Conservation (phyloP, 768 basidiomycete species). For the Russula virescens region DNA sequence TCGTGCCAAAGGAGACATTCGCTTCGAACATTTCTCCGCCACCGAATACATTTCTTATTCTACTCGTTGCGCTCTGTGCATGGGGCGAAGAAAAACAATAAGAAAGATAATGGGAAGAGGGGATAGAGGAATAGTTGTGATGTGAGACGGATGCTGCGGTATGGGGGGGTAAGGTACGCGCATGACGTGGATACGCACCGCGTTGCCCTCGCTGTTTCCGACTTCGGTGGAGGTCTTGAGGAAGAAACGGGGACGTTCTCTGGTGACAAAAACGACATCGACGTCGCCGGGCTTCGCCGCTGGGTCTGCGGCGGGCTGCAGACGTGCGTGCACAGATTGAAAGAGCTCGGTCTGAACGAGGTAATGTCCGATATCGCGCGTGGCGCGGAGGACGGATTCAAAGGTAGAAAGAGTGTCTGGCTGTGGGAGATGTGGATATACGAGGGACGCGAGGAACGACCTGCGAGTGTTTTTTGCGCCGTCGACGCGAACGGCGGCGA, state of each 20-base stretch:
- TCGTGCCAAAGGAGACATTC: constrained; percentile 77
- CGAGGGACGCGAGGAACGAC: constrained; percentile 75
- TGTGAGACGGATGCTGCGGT: not conserved
- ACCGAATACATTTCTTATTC: constrained; percentile 84
- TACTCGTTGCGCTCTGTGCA: constrained; percentile 70
- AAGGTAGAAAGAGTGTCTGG: constrained; percentile 37
- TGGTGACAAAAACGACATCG: constrained; percentile 73
- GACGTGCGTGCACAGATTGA: constrained; percentile 51
- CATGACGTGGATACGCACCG: constrained; percentile 49
- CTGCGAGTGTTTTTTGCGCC: constrained; percentile 69
- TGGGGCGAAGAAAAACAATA: too few species aligned
- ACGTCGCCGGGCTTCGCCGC: constrained; percentile 57
- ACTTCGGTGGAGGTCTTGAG: constrained; percentile 84
- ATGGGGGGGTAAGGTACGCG: too few species aligned
- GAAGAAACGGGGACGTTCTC: constrained; percentile 70
- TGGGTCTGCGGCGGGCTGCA: constrained; percentile 53
- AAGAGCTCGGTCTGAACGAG: constrained; percentile 79
- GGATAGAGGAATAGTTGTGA: constrained; percentile 14
- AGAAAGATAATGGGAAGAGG: constrained; percentile 1
- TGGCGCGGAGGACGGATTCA: constrained; percentile 62
- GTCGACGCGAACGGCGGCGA: constrained; percentile 76
- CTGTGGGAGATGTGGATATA: constrained; percentile 54
- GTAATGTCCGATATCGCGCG: constrained; percentile 57
- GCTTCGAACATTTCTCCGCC: constrained; percentile 86
- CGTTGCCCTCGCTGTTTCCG: constrained; percentile 88